A percentile compares a stretch with the other conserved stretches of the same genome.
These are phyloP conservation scores for Vigna nakashimae DNA, from an alignment of 306 rosid genomes.

Conservation along the genomic window DNA sequence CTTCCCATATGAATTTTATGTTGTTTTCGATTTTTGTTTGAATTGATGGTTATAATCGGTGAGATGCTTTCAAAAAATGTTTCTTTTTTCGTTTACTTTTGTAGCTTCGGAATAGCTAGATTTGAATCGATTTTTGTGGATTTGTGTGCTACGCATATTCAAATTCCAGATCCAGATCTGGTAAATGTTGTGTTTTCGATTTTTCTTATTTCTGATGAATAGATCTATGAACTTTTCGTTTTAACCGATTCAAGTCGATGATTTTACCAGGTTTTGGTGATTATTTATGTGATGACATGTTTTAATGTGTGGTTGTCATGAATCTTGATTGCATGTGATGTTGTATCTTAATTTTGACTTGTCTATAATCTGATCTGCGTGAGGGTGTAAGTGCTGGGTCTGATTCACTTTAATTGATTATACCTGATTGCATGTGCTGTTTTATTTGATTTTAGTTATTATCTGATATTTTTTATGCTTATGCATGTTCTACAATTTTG, in stretches of 20 bases:
- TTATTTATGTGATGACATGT: background rate
- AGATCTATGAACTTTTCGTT: background rate
- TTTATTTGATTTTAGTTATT: background rate
- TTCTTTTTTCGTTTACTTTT: background rate
- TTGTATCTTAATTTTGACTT: background rate
- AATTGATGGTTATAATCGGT: background rate
- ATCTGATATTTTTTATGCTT: background rate
- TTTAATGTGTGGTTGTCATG: background rate
- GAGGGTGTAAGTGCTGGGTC: no score
- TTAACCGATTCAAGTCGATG: no score
- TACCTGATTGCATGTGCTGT: no score
- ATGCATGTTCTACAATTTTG: no score
- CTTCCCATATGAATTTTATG: no score
- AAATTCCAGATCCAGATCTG: conserved; percentile 8
- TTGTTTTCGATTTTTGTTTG: background rate
- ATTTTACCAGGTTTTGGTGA: background rate
- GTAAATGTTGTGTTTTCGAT: background rate
- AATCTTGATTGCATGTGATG: background rate
- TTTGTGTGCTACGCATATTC: background rate
- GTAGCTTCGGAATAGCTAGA: fast-evolving
- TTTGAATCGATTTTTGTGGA: no score
- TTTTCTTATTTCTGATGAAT: background rate
- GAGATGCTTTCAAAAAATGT: background rate
- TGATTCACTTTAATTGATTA: background rate
- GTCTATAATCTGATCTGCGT: background rate